These are phyloP conservation scores for Pseudocercospora eumusae DNA, from an alignment of 2,329 filamentous ascomycete genomes.

Conservation along the genomic window DNA sequence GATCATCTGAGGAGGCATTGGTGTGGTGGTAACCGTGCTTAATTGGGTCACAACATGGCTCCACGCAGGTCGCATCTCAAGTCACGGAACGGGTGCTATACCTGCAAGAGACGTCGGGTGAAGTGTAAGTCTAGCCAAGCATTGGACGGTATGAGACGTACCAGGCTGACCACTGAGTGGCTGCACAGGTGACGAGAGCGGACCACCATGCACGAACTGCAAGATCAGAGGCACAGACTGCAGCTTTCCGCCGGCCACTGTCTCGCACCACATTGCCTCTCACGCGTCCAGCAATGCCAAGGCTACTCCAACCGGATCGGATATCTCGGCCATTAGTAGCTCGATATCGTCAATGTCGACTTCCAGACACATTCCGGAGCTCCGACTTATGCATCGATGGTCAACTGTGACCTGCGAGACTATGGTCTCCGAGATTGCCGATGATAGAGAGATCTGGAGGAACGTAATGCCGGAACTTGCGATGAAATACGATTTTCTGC, in stretches of 20 bases:
- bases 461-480: constrained; percentile 15
- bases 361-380: constrained; percentile 15
- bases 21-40: not conserved
- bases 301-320: constrained; percentile 10
- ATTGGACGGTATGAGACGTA: not conserved
- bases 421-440: constrained; percentile 17
- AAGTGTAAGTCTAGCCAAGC: constrained; percentile 17
- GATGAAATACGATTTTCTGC: constrained; percentile 22
- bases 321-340: constrained; percentile 3
- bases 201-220: constrained; percentile 22
- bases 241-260: constrained; percentile 10
- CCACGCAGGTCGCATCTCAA: constrained; percentile 24
- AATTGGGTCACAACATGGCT: not conserved
- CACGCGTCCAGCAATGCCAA: not conserved
- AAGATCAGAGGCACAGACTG: constrained; percentile 18
- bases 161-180: not conserved
- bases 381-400: constrained; percentile 29
- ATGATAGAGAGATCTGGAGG: constrained; percentile 21
- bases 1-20: not conserved
- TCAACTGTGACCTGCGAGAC: constrained; percentile 21
- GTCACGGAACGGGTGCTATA: constrained; percentile 22
- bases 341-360: constrained; percentile 5
- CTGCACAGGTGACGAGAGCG: constrained; percentile 15
- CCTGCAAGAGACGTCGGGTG: constrained; percentile 23
- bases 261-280: not conserved